phyloP scores from a whole-genome alignment of 768 basidiomycete genomes.

The Galerina sulciceps region DNA sequence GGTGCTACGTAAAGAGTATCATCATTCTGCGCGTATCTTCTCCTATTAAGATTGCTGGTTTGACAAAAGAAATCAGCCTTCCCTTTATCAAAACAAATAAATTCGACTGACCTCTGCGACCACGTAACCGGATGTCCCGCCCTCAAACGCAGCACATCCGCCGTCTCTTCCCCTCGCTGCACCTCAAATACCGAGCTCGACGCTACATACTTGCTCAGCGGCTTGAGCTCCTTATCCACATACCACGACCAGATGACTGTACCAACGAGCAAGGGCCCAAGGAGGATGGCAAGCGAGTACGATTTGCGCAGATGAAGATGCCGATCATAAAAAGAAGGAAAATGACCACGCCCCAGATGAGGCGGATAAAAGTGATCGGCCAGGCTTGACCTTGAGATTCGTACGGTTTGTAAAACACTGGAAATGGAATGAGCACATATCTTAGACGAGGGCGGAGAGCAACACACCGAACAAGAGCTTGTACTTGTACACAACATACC shows the following conservation, averaged over 20 bases:
- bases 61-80: neutral
- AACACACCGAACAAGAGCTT: conserved; percentile 89
- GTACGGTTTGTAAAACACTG: conserved; percentile 98
- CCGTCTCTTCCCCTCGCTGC: conserved; percentile 85
- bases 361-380: conserved; percentile 92
- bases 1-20: conserved; percentile 95
- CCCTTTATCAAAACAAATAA: neutral
- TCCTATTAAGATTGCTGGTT: conserved; percentile 76
- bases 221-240: conserved; percentile 65
- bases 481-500: conserved; percentile 98
- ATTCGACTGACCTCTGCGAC: conserved; percentile 74
- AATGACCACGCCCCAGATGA: conserved; percentile 91
- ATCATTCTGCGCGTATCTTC: conserved; percentile 91
- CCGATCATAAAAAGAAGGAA: conserved; percentile 98
- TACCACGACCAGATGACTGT: conserved; percentile 86
- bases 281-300: conserved; percentile 53
- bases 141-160: conserved; percentile 73
- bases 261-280: conserved; percentile 76
- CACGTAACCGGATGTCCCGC: conserved; percentile 87
- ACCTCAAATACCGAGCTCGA: conserved; percentile 89
- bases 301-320: conserved; percentile 74
- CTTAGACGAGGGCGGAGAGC: neutral
- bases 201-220: conserved; percentile 82
- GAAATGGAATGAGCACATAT: neutral
- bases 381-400: conserved; percentile 97